Base-by-base conservation (phyloP, 192 early-diverging fungal species). In the Coemansia sp. region DNA sequence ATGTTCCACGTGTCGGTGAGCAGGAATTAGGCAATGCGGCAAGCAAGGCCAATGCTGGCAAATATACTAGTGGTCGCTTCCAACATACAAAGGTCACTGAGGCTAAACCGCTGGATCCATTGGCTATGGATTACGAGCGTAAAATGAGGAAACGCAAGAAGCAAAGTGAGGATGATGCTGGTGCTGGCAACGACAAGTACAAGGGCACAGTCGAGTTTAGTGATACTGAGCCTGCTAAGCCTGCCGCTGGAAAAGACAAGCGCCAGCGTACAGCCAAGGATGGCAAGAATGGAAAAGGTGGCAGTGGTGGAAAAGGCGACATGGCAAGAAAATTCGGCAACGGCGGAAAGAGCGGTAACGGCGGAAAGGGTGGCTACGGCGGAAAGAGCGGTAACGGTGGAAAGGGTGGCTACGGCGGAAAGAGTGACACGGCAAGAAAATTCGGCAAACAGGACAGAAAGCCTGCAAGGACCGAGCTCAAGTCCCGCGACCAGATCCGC, bases 1-100 rank as follows among this genome's bases (percentile, higher is more conserved):
- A 63, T 21, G 60, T 98, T 14, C 97, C 97, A 12, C 87, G 92
- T 14, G 73, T 83, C 12, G 97, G 97, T 58, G 97, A 99, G 64
- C 73, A 78, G 59, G 97, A 99, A 74, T 78, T 95, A 44, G 49
- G 24, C 8, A 66, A 74, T 61, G 64, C 77, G 0, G 65, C 68
- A 1, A 31, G 54, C 5, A 69, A 48, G n/a, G 74, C 81, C 4
- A 68, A 82, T 3, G 81, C 71, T 2, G 74, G 74, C 30, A 64
- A 76, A 24, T 65, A 85, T 27, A 69, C 80, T 0, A 77, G 68
- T 14, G 85, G 86, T 26, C 61, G 84, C 26, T 98, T 89, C 84
- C 83, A 89, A 24, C 93, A 98, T 73, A 93, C 85, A 53, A 87
- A 83, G 58, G 73, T 86, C 25, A 88, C 87, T 2, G 83, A 86